Conservation (phyloP, 1,284 basidiomycete genomes). For the Erythrobasidium hasegawianum region DNA sequence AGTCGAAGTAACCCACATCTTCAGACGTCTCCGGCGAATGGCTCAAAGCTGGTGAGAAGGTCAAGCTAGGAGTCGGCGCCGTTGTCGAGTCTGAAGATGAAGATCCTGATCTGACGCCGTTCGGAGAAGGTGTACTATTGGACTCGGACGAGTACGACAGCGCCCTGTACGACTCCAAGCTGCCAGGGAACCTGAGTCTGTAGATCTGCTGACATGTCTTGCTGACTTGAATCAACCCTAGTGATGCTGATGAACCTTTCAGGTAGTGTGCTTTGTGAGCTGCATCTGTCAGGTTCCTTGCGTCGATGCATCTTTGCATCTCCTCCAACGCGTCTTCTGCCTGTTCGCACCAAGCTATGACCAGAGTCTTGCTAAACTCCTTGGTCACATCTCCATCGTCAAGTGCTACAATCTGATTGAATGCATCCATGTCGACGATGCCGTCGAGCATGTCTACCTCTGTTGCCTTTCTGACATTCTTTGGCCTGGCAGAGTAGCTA, state of each 20-base stretch:
- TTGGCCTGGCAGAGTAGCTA: background rate
- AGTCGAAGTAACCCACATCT: constrained; percentile 8
- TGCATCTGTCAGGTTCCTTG: background rate
- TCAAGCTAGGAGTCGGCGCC: background rate
- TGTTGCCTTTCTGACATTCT: constrained; percentile 8
- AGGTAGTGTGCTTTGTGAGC: constrained; percentile 29
- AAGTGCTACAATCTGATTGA: constrained; percentile 20
- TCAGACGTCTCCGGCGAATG: background rate
- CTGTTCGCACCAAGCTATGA: constrained; percentile 31
- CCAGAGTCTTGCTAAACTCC: constrained; percentile 27
- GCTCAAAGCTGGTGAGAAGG: background rate
- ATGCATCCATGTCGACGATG: constrained; percentile 28
- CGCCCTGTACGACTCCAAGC: constrained; percentile 5
- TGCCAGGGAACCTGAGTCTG: constrained; percentile 17
- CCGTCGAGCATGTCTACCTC: constrained; percentile 29
- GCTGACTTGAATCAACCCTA: constrained; percentile 17
- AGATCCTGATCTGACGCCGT: background rate
- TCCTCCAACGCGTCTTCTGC: constrained; percentile 30
- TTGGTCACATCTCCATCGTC: constrained; percentile 19
- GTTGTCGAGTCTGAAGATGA: background rate
- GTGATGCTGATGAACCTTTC: constrained; percentile 21
- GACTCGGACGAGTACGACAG: constrained; percentile 8
- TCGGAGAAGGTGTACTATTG: background rate
- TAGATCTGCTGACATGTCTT: constrained; percentile 23
- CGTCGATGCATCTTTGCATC: constrained; percentile 9